Conservation (phyloP, 2,329 filamentous ascomycete genomes). For the Bipolaris zeicola region DNA sequence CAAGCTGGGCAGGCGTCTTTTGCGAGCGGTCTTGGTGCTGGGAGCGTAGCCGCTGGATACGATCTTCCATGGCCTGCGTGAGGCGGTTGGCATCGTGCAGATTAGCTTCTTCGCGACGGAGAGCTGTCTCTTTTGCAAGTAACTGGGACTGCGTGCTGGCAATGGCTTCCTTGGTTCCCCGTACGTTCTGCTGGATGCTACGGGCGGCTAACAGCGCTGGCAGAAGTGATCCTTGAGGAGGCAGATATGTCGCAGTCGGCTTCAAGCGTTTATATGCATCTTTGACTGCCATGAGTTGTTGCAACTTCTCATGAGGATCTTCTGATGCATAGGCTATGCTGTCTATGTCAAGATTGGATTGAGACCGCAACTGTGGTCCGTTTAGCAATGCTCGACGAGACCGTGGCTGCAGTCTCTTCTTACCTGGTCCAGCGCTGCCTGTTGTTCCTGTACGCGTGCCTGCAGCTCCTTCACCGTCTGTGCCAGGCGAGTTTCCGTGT, state of each 20-base stretch:
- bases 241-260: conserved; percentile 67
- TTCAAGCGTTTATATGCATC: conserved; percentile 69
- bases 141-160: conserved; percentile 51
- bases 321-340: conserved; percentile 41
- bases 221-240: conserved; percentile 68
- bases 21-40: conserved; percentile 63
- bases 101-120: conserved; percentile 54
- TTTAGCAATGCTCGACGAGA: conserved; percentile 7
- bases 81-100: conserved; percentile 57
- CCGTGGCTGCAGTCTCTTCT: not conserved
- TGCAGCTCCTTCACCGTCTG: conserved; percentile 72
- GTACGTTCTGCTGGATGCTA: conserved; percentile 67
- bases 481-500: conserved; percentile 64
- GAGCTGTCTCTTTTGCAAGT: conserved; percentile 43
- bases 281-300: conserved; percentile 61
- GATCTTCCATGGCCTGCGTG: conserved; percentile 55
- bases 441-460: conserved; percentile 55
- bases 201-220: conserved; percentile 74
- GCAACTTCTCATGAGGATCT: conserved; percentile 43
- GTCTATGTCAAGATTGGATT: conserved; percentile 26
- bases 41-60: conserved; percentile 65
- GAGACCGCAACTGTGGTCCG: conserved; percentile 54
- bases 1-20: conserved; percentile 65
- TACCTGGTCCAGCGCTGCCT: conserved; percentile 55
- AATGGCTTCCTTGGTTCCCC: conserved; percentile 68